Evolutionary conservation across 768 basidiomycete species (phyloP).

Genomic region (Tricholomella constricta): DNA sequence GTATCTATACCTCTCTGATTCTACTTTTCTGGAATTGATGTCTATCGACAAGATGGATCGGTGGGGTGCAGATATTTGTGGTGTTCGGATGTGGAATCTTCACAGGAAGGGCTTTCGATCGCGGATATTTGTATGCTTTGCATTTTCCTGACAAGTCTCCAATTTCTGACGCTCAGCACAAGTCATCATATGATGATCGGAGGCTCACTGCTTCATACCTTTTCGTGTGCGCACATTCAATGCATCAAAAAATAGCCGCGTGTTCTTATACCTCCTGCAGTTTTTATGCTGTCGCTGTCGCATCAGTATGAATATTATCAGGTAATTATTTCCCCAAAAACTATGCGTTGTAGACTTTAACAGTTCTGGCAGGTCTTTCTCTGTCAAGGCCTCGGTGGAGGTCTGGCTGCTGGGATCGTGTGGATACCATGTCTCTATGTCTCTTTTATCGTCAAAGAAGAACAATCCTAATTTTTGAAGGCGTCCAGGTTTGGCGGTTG

Average conservation of each 20-base stretch:
- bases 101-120: conserved; percentile 29
- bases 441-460: not conserved
- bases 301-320: conserved; percentile 37
- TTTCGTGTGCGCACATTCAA: conserved; percentile 8
- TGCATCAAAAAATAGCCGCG: not conserved
- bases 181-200: conserved; percentile 22
- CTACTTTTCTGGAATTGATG: not conserved
- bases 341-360: not conserved
- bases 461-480: not conserved
- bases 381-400: conserved; percentile 45
- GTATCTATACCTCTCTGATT: conserved; percentile 7
- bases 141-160: too few species aligned
- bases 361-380: conserved; percentile 36
- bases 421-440: conserved; percentile 34
- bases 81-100: conserved; percentile 24
- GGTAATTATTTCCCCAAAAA: not conserved
- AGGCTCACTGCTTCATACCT: conserved; percentile 13
- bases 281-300: conserved; percentile 34
- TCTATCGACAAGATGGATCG: conserved; percentile 42
- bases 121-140: conserved; percentile 28
- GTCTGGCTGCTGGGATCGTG: conserved; percentile 47
- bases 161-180: too few species aligned
- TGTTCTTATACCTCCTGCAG: not conserved
- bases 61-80: conserved; percentile 50
- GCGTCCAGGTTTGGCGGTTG: conserved; percentile 36